phyloP scores from a whole-genome alignment of 805 yeast species.

The Metschnikowia arizonensis region DNA sequence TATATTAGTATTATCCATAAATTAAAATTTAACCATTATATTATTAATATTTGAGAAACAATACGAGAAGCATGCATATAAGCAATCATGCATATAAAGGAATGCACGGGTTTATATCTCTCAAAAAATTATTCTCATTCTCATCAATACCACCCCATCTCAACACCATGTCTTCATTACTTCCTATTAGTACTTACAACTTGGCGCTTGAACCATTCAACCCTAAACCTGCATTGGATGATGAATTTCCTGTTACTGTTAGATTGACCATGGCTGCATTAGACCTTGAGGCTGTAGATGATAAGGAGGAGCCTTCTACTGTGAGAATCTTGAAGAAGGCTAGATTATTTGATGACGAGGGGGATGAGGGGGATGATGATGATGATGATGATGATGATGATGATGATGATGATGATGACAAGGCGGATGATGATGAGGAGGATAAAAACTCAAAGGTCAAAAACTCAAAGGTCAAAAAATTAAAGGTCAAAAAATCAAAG shows the following conservation, averaged over 20 bases:
- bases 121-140: constrained; percentile 4
- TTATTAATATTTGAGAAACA: too few relatives aligned
- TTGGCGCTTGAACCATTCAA: constrained; percentile 81
- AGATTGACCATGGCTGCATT: constrained; percentile 93
- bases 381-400: constrained; percentile 47
- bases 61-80: too few relatives aligned
- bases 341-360: constrained; percentile 38
- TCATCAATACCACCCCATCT: background rate
- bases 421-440: too few relatives aligned
- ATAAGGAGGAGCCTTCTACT: constrained; percentile 78
- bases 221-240: constrained; percentile 83
- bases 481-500: too few relatives aligned
- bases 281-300: constrained; percentile 85
- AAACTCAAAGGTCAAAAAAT: too few relatives aligned
- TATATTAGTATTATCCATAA: too few relatives aligned
- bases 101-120: too few relatives aligned
- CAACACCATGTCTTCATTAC: constrained; percentile 59
- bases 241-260: constrained; percentile 83
- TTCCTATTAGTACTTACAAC: constrained; percentile 85
- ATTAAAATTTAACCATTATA: too few relatives aligned
- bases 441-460: too few relatives aligned
- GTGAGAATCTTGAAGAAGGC: constrained; percentile 79
- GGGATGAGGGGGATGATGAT: constrained; percentile 49
- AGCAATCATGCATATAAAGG: too few relatives aligned
- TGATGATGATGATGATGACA: constrained; percentile 53